Evolutionary conservation across 2,329 filamentous ascomycete species (phyloP).

Genomic region (Diplodia sapinea): DNA sequence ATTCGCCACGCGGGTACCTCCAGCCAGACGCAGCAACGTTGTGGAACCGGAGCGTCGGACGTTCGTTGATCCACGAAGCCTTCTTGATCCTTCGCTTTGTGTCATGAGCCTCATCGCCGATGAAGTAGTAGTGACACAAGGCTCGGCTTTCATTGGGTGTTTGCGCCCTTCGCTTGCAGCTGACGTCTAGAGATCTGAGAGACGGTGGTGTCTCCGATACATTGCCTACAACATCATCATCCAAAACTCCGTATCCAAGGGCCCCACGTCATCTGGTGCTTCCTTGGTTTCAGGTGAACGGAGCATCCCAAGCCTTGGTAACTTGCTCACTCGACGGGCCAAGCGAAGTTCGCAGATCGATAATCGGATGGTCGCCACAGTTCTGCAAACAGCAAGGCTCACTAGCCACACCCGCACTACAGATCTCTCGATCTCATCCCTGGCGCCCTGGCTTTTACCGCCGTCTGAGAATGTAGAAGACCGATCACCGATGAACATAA

Average conservation of each 20-base stretch:
- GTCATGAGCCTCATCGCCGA: background rate
- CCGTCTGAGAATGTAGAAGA: too few relatives aligned
- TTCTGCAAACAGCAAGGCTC: background rate
- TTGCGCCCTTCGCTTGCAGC: background rate
- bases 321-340: too few relatives aligned
- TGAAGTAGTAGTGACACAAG: background rate
- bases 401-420: background rate
- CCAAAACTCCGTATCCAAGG: too few relatives aligned
- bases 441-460: background rate
- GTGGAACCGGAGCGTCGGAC: background rate
- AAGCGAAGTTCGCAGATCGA: too few relatives aligned
- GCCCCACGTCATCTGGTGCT: too few relatives aligned
- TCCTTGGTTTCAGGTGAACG: too few relatives aligned
- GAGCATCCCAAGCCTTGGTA: background rate
- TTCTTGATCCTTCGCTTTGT: background rate
- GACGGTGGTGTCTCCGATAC: background rate
- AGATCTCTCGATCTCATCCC: background rate
- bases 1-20: constrained; percentile 5
- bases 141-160: background rate
- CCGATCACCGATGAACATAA: background rate
- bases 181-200: background rate
- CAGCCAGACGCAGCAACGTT: background rate
- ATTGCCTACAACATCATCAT: background rate
- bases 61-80: background rate
- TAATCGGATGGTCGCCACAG: background rate